A percentile compares a stretch with the other conserved stretches of the same genome.
Conservation (phyloP, 2,329 filamentous ascomycete species). For the Colletotrichum sp. region DNA sequence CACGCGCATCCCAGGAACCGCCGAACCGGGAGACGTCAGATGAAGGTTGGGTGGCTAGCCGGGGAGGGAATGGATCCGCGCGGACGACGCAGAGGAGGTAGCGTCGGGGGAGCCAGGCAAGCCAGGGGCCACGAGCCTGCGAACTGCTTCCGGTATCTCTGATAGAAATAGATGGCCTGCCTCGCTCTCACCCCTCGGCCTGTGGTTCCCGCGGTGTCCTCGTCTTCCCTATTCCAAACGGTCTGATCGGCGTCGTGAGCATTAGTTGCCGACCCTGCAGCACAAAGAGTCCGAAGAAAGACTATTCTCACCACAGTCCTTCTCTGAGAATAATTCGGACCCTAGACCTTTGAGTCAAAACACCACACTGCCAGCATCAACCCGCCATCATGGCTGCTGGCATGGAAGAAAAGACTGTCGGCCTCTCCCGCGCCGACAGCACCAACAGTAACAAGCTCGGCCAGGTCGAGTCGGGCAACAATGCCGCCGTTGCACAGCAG, state of each 20-base stretch:
- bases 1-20: not conserved
- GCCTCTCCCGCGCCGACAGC: constrained; percentile 17
- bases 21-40: constrained; percentile 13
- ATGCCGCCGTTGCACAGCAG: constrained; percentile 16
- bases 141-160: not conserved
- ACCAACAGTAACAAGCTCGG: constrained; percentile 17
- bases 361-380: not conserved
- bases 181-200: not conserved
- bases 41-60: constrained; percentile 9
- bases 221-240: not conserved
- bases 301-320: not conserved
- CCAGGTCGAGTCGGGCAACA: constrained; percentile 8
- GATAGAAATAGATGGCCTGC: constrained; percentile 2
- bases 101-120: not conserved
- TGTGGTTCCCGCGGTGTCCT: not conserved
- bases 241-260: not conserved
- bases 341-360: not conserved
- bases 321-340: not conserved
- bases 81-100: not conserved
- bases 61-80: not conserved
- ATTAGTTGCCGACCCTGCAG: not conserved
- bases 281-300: not conserved
- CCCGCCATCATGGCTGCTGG: constrained; percentile 5
- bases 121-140: not conserved
- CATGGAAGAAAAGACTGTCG: constrained; percentile 18